phyloP scores from a whole-genome alignment of 305 asterid genomes.

The Nicotiana rustica region DNA sequence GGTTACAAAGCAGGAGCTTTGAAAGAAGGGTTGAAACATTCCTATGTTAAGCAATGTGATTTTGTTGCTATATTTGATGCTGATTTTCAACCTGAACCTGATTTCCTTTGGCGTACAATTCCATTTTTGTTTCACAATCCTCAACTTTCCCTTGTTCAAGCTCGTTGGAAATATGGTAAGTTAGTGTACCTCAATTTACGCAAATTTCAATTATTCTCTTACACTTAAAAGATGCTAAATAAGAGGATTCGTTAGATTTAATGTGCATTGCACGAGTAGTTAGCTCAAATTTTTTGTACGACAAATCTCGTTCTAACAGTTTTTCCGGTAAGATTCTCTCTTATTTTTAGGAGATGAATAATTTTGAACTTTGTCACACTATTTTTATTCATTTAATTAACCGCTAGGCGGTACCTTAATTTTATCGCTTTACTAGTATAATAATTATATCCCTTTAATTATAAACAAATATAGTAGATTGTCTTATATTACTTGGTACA shows the following conservation, averaged over 20 bases:
- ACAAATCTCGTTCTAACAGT: neutral
- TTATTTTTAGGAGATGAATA: neutral
- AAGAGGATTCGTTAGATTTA: neutral
- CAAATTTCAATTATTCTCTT: neutral
- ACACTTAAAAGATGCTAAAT: neutral
- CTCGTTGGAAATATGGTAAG: conserved; percentile 94
- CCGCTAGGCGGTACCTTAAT: no score
- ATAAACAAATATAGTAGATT: no score
- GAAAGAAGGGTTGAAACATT: conserved; percentile 70
- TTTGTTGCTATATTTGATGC: conserved; percentile 88
- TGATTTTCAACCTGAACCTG: conserved; percentile 93
- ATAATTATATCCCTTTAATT: no score
- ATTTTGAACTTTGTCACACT: neutral
- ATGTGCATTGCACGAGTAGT: neutral
- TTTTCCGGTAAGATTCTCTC: neutral
- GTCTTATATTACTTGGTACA: no score
- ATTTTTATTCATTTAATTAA: no score
- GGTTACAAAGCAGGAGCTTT: conserved; percentile 97
- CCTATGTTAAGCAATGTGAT: conserved; percentile 75
- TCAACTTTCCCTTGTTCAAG: conserved; percentile 81
- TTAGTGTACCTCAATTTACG: neutral
- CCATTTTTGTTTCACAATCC: conserved; percentile 82
- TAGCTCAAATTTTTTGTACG: neutral
- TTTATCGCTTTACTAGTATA: no score
- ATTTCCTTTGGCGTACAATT: conserved; percentile 75